Percentiles rank a stretch among this genome's conserved stretches.
phyloP scores from a whole-genome alignment of 495 filamentous ascomycete genomes.

The Collariella sp. region DNA sequence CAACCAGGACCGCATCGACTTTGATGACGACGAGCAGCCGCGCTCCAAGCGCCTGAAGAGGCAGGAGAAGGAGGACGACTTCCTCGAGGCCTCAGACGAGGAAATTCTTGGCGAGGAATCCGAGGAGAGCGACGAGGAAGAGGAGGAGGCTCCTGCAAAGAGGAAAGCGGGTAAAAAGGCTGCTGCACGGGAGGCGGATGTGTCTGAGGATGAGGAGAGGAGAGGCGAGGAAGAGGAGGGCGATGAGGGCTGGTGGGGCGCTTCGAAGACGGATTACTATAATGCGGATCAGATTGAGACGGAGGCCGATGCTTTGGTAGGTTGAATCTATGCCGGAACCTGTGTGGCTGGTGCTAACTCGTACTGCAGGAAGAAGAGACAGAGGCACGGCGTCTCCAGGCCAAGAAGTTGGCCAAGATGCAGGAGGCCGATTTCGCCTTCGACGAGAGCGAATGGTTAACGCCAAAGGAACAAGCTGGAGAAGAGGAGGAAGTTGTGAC shows the following conservation, averaged over 20 bases:
- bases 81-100: constrained; percentile 71
- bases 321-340: not conserved
- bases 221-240: constrained; percentile 58
- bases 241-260: constrained; percentile 74
- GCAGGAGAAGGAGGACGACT: constrained; percentile 50
- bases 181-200: constrained; percentile 24
- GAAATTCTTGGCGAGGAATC: constrained; percentile 55
- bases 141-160: constrained; percentile 16
- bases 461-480: constrained; percentile 34
- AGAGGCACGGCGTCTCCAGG: constrained; percentile 77
- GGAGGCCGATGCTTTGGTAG: constrained; percentile 68
- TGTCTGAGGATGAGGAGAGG: constrained; percentile 34
- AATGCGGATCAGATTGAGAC: constrained; percentile 83
- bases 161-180: constrained; percentile 21
- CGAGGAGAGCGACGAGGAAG: constrained; percentile 29
- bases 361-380: constrained; percentile 62
- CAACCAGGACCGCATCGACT: constrained; percentile 71
- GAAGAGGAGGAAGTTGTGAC: constrained; percentile 54
- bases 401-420: constrained; percentile 80
- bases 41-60: constrained; percentile 66
- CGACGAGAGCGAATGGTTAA: constrained; percentile 76
- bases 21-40: constrained; percentile 72
- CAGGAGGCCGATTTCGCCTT: constrained; percentile 86
- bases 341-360: not conserved
- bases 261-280: constrained; percentile 84